Base-by-base conservation (phyloP, 805 yeast species). In the Myxozyma mucilagina region DNA sequence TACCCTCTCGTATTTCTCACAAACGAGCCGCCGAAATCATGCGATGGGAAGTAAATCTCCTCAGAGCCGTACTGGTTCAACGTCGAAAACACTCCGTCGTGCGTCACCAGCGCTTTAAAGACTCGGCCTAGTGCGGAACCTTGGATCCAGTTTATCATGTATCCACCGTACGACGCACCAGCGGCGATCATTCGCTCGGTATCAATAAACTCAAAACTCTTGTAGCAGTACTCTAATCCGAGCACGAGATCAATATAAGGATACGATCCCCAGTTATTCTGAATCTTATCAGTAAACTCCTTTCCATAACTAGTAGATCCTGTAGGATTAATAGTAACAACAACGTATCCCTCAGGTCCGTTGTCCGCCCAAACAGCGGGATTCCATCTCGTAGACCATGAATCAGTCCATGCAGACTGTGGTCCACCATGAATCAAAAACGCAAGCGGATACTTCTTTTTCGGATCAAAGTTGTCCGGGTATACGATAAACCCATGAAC, bases 401-500 rank as follows among this genome's bases (percentile, higher is more conserved):
- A 5, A 47, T 67, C 67, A 2, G 48, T 44, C 71, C 71, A 68
- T 14, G 71, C 69, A 7, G 67, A 64, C 53, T 68, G 69, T 6
- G 71, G 71, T 1, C 71, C 71, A n/a, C 71, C 71, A 55, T 68
- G 71, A 38, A 68, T 66, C n/a, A 68, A 53, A 29, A 68, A 60
- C 24, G 70, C 68, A 16, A 68, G 62, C 9, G 71, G 71, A 43
- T 68, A 68, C 44, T 58, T 68, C 53, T 59, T 60, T 24, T 31
- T 47, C 1, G 58, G 43, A 35, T 68, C 60, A 47, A 67, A 68
- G 24, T 56, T 47, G 16, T 56, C 32, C 7, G 71, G 71, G 16
- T 63, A 57, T 16, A 67, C 57, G 20, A 68, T 56, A 47, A 61
- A 68, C 13, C 68, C 71, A 39, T 68, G 70, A 18, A 67, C 67